Evolutionary conservation across 2,329 filamentous ascomycete species (phyloP).

Genomic region (Nigrospora sphaerica): DNA sequence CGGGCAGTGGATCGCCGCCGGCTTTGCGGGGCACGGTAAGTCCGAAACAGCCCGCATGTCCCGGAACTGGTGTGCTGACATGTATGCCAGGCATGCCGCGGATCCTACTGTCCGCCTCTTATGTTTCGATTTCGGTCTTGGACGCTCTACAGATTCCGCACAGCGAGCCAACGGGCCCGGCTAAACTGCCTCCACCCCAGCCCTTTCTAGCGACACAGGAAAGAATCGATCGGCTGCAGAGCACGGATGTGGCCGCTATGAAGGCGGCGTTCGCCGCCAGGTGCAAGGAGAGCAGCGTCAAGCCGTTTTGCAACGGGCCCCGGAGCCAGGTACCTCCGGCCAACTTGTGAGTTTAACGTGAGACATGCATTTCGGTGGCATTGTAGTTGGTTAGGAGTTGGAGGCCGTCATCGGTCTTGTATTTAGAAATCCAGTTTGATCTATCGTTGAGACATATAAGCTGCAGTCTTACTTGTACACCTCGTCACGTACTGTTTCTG

Average conservation of each 20-base stretch:
- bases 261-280: conserved; percentile 2
- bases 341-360: no score
- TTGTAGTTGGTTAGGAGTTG: no score
- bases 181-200: conserved; percentile 16
- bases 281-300: conserved; percentile 8
- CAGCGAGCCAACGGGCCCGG: conserved; percentile 10
- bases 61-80: neutral
- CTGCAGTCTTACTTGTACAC: no score
- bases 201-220: conserved; percentile 20
- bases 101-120: conserved; percentile 19
- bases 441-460: no score
- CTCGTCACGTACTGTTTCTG: no score
- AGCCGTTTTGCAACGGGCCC: conserved; percentile 9
- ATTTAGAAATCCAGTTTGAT: no score
- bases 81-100: conserved; percentile 17
- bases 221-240: conserved; percentile 13
- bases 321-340: neutral
- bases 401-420: no score
- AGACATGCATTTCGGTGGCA: no score
- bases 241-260: conserved; percentile 4
- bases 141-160: conserved; percentile 11
- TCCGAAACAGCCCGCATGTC: neutral
- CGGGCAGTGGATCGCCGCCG: conserved; percentile 17
- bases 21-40: conserved; percentile 16
- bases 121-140: conserved; percentile 17